Base-by-base conservation (phyloP, 1,284 basidiomycete species). In the Austropuccinia psidii region DNA sequence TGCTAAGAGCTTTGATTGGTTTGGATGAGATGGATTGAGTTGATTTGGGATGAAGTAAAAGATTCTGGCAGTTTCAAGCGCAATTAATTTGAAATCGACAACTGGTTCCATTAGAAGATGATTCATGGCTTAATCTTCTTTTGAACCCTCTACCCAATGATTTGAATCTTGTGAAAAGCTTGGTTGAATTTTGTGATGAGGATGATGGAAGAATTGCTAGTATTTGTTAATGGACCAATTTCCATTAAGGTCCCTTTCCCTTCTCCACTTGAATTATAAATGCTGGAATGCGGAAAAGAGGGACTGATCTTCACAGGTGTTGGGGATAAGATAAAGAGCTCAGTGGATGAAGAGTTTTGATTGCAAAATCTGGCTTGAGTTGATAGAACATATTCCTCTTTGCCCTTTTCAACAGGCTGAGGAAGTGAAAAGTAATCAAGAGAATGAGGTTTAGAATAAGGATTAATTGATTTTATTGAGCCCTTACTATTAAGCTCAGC, bases 381-480 rank as follows among this genome's bases (percentile, higher is more conserved):
- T n/a, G n/a, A n/a, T n/a, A n/a, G n/a, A 33, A 37, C 19, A 17
- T 31, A 21, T 54, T 21, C 60, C 13, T 73, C 58, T 64, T 73
- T 60, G 47, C 50, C 58, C 17, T 49, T 27, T 54, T 74, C 72
- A 1, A 41, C 52, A 15, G 66, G 27, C 41, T 52, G 60, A 15
- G 72, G 72, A 27, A 73, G 58, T 3, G 69, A 69, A 55, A 69
- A 69, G 24, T 69, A 69, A 58, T 69, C 66, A n/a, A 24, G 13
- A 4, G 41, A 58, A 45, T 57, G 29, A 45, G 52, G 13, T 5
- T 9, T 27, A 41, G 49, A 49, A 43, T 64, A 43, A 4, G 27
- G 15, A 29, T 50, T 60, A 17, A 39, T 39, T 43, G 35, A 31
- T 21, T 60, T 43, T 15, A 27, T 73, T 29, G 27, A 50, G 33